Conservation (phyloP, 2,329 filamentous ascomycete genomes). For the Raffaelea arxii region DNA sequence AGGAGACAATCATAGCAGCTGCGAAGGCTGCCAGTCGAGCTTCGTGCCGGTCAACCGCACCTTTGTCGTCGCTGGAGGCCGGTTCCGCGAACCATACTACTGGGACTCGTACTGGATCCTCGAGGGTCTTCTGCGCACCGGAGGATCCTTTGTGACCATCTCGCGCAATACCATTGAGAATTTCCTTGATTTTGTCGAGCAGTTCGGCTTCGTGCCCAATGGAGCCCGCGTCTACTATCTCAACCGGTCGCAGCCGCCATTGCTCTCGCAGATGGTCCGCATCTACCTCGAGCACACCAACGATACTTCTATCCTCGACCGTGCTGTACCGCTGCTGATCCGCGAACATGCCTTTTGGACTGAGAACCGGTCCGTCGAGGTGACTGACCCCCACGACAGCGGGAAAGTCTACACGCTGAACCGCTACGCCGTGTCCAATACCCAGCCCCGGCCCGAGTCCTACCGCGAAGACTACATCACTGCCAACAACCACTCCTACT, state of each 20-base stretch:
- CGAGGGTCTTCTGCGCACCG: slow-evolving; percentile 54
- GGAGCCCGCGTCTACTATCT: slow-evolving; percentile 56
- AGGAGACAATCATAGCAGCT: slow-evolving; percentile 27
- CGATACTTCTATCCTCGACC: slow-evolving; percentile 48
- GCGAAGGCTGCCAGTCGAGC: slow-evolving; percentile 51
- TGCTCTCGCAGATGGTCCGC: slow-evolving; percentile 57
- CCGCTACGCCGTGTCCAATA: slow-evolving; percentile 52
- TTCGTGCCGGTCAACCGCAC: slow-evolving; percentile 58
- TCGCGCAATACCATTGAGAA: slow-evolving; percentile 61
- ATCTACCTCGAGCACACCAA: slow-evolving; percentile 55
- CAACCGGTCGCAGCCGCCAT: slow-evolving; percentile 57
- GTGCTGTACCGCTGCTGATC: slow-evolving; percentile 52
- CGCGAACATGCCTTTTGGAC: slow-evolving; percentile 56
- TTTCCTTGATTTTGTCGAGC: slow-evolving; percentile 56
- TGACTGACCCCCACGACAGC: slow-evolving; percentile 33
- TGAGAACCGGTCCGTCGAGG: slow-evolving; percentile 46
- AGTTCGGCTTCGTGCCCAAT: slow-evolving; percentile 58
- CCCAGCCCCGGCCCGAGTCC: slow-evolving; percentile 56
- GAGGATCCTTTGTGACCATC: slow-evolving; percentile 53
- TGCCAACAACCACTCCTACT: slow-evolving; percentile 56
- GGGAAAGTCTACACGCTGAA: slow-evolving; percentile 34
- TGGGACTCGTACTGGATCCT: slow-evolving; percentile 65
- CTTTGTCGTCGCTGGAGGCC: slow-evolving; percentile 62
- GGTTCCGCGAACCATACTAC: slow-evolving; percentile 62
- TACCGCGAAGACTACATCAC: slow-evolving; percentile 57